Percentiles rank a stretch among this genome's conserved stretches.
These are phyloP conservation scores for Imleria badia DNA, from an alignment of 768 basidiomycete species.

Conservation along the genomic window DNA sequence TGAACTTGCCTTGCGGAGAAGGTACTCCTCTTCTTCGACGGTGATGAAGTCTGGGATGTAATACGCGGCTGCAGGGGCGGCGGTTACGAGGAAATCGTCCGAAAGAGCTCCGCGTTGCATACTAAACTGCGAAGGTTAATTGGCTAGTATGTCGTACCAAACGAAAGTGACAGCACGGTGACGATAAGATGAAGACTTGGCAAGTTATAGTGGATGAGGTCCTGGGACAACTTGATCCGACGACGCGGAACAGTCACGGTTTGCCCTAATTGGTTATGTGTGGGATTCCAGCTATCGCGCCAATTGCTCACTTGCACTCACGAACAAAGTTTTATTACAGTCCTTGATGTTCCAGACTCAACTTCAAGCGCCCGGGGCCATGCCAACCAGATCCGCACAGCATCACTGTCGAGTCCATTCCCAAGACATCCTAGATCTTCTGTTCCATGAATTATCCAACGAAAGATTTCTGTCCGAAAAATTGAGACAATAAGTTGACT, in stretches of 20 bases:
- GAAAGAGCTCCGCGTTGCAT: slow-evolving; percentile 13
- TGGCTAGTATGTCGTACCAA: not conserved
- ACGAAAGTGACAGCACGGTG: not conserved
- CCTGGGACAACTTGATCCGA: slow-evolving; percentile 9
- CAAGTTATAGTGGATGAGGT: not conserved
- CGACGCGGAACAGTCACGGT: slow-evolving; percentile 11
- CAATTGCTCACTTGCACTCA: not conserved
- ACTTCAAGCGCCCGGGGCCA: too few species aligned
- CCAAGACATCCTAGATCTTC: not conserved
- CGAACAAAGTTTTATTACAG: slow-evolving; percentile 1
- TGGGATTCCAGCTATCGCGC: not conserved
- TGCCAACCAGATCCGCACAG: not conserved
- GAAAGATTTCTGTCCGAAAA: not conserved
- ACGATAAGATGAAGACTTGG: not conserved
- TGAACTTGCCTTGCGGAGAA: slow-evolving; percentile 66
- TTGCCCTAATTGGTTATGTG: not conserved
- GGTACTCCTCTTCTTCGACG: slow-evolving; percentile 72
- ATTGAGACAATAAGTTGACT: not conserved
- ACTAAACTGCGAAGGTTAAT: slow-evolving; percentile 2
- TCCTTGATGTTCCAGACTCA: not conserved
- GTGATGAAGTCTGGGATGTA: slow-evolving; percentile 81
- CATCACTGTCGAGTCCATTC: not conserved
- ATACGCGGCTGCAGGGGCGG: slow-evolving; percentile 42
- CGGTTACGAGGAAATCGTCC: slow-evolving; percentile 19
- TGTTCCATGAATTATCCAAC: not conserved